Evolutionary conservation across 1,139 yeast genomes (phyloP), one percentile per base, ranked within the genome.

Genomic region (Pichia norvegensis): DNA sequence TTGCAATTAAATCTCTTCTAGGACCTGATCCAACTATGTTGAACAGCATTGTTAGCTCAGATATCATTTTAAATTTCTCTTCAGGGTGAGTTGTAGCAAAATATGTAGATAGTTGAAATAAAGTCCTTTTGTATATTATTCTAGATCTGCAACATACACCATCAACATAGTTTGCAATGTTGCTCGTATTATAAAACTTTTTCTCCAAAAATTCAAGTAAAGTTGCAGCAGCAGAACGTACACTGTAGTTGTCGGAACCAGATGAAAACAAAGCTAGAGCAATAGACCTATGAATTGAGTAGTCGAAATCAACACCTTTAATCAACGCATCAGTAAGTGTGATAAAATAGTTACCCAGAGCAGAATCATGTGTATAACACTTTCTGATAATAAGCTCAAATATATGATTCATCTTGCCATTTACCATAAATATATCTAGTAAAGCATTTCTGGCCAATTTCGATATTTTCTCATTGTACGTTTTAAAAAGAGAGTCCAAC

Each of bases 1-100:
- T 81, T 0, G 94, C 80, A 47, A 90, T 66, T 16, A 92, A 74
- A 61, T 88, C 97, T 47, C 87, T 76, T 57, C 94, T 74, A 1
- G 78, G 71, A 62, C 76, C 66, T 52, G 70, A 61, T 48, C 73
- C 76, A 4, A 85, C 94, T 20, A 74, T 65, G 53, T 79, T 80
- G 56, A 85, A 85, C 52, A 78, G 77, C 69, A 76, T 74, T 0
- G 92, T 79, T 59, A 87, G 68, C 59, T 83, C 85, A 33, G 94
- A 84, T 46, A 86, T 79, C 52, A 85, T 71, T 46, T 69, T 69
- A 52, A 73, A 76, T 11, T 79, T 76, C 46, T 76, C 79, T 22
- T 74, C 79, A 0, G 85, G 72, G 52, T 78, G 77, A 13, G 71
- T 67, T 1, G 76, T 65, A 0, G 86, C 82, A 56, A 83, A 71